Evolutionary conservation across 192 early-diverging fungal species (phyloP).

Genomic region (Diversispora epigaea): DNA sequence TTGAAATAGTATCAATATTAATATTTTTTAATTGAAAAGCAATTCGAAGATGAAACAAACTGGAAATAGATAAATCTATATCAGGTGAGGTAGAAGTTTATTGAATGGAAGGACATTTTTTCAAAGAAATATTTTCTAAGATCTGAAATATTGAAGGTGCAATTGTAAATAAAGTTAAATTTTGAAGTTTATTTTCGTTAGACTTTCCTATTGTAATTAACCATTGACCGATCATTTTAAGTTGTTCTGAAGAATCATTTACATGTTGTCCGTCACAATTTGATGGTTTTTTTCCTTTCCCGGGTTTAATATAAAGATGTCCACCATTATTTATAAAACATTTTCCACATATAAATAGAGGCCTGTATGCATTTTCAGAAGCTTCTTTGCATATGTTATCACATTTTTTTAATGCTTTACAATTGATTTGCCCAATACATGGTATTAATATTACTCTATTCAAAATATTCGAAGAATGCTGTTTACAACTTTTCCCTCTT

Average conservation of each 20-base stretch:
- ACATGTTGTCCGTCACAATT: background rate
- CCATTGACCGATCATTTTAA: background rate
- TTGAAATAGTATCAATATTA: too few species aligned
- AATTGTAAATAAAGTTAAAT: conserved; percentile 5
- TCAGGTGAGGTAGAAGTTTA: too few species aligned
- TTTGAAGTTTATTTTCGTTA: background rate
- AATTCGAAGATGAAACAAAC: background rate
- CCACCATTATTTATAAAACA: background rate
- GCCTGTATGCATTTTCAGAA: background rate
- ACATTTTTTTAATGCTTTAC: background rate
- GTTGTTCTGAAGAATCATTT: background rate
- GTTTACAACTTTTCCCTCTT: background rate
- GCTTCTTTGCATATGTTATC: background rate
- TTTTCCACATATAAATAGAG: too few species aligned
- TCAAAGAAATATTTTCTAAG: background rate
- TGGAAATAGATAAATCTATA: background rate
- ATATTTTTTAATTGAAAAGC: conserved; percentile 3
- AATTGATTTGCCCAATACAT: background rate
- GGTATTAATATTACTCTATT: background rate
- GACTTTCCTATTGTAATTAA: background rate
- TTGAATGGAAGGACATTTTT: too few species aligned
- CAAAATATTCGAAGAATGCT: background rate
- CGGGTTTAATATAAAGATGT: background rate
- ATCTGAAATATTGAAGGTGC: background rate
- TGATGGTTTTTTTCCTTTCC: background rate